Base-by-base conservation (phyloP, 2,329 filamentous ascomycete species). In the Colletotrichum lupini region DNA sequence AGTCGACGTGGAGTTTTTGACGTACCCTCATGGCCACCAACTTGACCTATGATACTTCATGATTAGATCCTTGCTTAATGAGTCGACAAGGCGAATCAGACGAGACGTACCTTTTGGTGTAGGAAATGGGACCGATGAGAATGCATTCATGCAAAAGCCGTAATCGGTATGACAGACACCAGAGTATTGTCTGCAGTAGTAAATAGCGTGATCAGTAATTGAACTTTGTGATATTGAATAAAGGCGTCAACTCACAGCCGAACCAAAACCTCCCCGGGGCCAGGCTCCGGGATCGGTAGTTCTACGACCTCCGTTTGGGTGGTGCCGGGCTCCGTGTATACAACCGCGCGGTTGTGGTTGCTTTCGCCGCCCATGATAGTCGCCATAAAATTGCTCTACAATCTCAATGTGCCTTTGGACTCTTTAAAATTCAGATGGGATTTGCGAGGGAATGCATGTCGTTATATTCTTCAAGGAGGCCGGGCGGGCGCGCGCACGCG, bases 111-210 rank as follows among this genome's bases (percentile, higher is more conserved):
- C 69, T 63, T 63, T 72, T 19, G 69, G 69, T 37, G 69, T 72
- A 5, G 69, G 69, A 46, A 68, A 72, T 8, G 76, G 76, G 14
- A 74, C 59, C 42, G 69, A 73, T 32, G 57, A 71, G 69, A 76
- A 76, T n/a, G 73, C 63, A 37, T 76, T 76, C 35, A 73, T 69
- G 70, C 78, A 78, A 37, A 76, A 75, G 7, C 76, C 77, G 58
- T 78, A 77, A 56, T 80, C 77, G 7, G 78, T 79, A 35, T 79
- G 78, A 59, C 78, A 80, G 24, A 80, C 77, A 19, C 76, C 76
- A n/a, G 76, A 77, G 63, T 77, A 75, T 28, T 75, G 75, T 14
- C 77, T 77, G 12, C 9, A 14, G 61, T 46, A 24, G 14, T 5
- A 35, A 35, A 35, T 35, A 66, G 49, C 30, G 32, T 24, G 0